These are phyloP conservation scores for Lizonia empirigonia DNA, from an alignment of 2,329 filamentous ascomycete genomes.

Conservation along the genomic window DNA sequence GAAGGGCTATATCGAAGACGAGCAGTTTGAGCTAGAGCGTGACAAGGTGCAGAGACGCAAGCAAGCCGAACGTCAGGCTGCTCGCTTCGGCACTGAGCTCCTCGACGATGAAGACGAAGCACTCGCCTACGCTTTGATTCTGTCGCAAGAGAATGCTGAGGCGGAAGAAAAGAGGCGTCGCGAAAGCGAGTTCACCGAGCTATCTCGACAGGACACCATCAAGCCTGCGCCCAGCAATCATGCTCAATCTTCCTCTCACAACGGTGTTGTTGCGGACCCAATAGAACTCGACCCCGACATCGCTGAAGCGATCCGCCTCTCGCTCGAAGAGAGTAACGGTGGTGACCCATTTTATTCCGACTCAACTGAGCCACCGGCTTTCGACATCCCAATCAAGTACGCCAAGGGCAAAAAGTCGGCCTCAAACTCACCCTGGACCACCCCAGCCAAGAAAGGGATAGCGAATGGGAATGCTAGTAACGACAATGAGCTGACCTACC, in stretches of 20 bases:
- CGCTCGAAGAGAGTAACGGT: constrained; percentile 39
- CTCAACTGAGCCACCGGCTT: constrained; percentile 26
- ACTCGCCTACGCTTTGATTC: constrained; percentile 65
- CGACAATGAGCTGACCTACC: constrained; percentile 57
- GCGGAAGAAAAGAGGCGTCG: constrained; percentile 55
- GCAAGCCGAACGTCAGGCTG: constrained; percentile 72
- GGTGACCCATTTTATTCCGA: constrained; percentile 14
- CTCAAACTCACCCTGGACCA: constrained; percentile 26
- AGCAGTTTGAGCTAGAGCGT: constrained; percentile 76
- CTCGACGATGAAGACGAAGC: constrained; percentile 66
- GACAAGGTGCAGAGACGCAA: constrained; percentile 71
- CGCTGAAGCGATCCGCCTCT: constrained; percentile 66
- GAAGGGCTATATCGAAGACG: constrained; percentile 83
- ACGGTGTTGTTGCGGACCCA: constrained; percentile 49
- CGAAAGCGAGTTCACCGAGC: constrained; percentile 47
- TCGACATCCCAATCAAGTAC: constrained; percentile 55
- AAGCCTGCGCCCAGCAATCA: constrained; percentile 36
- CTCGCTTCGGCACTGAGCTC: constrained; percentile 83
- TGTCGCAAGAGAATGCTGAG: constrained; percentile 64
- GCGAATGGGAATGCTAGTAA: constrained; percentile 45
- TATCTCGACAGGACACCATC: constrained; percentile 7
- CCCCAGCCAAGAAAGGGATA: constrained; percentile 36
- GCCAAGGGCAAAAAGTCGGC: constrained; percentile 47
- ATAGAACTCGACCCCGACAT: constrained; percentile 63
- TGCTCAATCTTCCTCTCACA: constrained; percentile 37